Base-by-base conservation (phyloP, 148 eudicot species). In the Camellia japonica region DNA sequence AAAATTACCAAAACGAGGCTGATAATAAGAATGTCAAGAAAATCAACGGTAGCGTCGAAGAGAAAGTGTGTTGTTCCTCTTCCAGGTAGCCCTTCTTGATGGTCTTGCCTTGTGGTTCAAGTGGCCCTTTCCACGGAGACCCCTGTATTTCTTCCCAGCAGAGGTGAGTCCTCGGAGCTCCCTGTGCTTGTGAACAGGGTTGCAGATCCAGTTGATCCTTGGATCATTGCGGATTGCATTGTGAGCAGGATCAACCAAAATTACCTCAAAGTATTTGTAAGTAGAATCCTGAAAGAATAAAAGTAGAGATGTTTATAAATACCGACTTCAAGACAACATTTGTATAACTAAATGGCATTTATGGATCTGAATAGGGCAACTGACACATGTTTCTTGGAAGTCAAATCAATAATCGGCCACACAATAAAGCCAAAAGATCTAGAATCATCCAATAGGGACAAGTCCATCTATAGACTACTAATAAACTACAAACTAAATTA, bases 151-250 rank as follows among this genome's bases (percentile, higher is more conserved):
- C 84, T 88, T 88, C 7, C 90, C 87, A 68, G 90, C 88, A 58
- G 90, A 88, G 46, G 90, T 88, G 63, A 88, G 88, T 23, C 89
- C 90, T 14, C 90, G 79, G 43, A 88, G 90, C 64, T 88, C 90
- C 56, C 90, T 83, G 85, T 87, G 90, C 80, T 87, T 87, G 82
- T 87, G 90, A 51, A 87, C 90, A 5, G 90, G 90, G 77, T 87
- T 87, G 80, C 90, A 87, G 75, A 87, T 87, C 90, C 88, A 87
- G 81, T 87, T 85, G 81, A 87, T 85, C 79, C 90, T 83, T 12
- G 90, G 90, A 82, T 87, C 88, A 64, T 85, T 87, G 51, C 88
- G 87, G 79, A 88, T 80, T 1, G 85, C 82, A 7, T 78, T 80
- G 79, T 88, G 90, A 71, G 90, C 88, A 3, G 90, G 78, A 69